Base-by-base conservation (phyloP, 2,329 filamentous ascomycete genomes). In the Aspergillus proliferans region DNA sequence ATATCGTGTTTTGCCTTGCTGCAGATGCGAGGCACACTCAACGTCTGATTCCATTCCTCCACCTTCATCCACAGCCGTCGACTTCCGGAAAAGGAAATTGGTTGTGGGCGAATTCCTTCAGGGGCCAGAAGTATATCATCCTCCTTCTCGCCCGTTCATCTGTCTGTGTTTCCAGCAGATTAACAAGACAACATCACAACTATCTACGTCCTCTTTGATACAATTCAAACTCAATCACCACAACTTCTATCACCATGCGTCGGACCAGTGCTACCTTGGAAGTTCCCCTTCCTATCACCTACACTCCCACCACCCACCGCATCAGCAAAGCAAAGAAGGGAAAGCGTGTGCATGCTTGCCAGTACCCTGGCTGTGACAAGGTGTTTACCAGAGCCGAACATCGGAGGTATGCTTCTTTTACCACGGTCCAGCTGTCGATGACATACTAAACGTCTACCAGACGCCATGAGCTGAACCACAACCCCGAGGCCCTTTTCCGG, bases 251-350 rank as follows among this genome's bases (percentile, higher is more conserved):
- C 34, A 58, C 55, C 39, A 66, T 65, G 62, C 62, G 58, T 55
- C 57, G 58, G 26, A 57, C 48, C 54, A 63, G 53, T 52, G 47
- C 60, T n/a, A 55, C 61, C 36, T 12, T 58, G 22, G 66, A 69
- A 28, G 59, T 64, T 40, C 55, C 64, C 24, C 50, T 68, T 50
- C 63, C 68, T 18, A 60, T 74, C 44, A 71, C 70, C 47, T 76
- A 74, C 50, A 77, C 74, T 24, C 74, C 74, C 19, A 76, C 73
- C 18, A 76, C 74, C 33, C 70, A 70, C 54, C 71, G 74, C 45
- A 69, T 76, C 55, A 77, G 74, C 63, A 77, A 76, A 58, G 74
- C 74, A 10, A 77, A 76, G 63, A 77, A 77, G 59, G 74, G 74
- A 26, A 76, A 76, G 59, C 70, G 73, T 46, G 74, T 77, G 12